Percentiles rank a stretch among this genome's conserved stretches.
Conservation (phyloP, 192 early-diverging fungal species). For the Podila clonocystis region DNA sequence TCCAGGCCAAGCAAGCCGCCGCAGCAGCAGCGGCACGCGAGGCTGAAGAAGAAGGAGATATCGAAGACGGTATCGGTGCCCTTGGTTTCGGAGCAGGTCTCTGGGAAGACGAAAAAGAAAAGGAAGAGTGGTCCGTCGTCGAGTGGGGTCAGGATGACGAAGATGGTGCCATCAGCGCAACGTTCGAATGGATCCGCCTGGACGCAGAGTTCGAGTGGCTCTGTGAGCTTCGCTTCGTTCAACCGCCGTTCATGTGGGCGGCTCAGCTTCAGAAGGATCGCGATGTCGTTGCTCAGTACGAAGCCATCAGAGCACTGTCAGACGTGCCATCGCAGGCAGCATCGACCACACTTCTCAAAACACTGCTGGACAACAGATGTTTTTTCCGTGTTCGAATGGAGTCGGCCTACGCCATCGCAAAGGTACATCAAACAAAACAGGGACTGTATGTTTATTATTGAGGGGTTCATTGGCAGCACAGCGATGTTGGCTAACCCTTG, state of each 20-base stretch:
- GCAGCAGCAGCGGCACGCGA: conserved; percentile 71
- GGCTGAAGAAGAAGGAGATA: conserved; percentile 72
- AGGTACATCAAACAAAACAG: conserved; percentile 15
- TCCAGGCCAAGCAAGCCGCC: conserved; percentile 76
- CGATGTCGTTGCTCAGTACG: conserved; percentile 92
- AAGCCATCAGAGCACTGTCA: conserved; percentile 57
- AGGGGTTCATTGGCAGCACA: not conserved
- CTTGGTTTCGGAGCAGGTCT: conserved; percentile 59
- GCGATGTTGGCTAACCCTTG: not conserved
- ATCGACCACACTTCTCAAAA: conserved; percentile 78
- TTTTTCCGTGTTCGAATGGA: conserved; percentile 91
- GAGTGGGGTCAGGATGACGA: conserved; percentile 88
- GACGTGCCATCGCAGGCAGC: conserved; percentile 68
- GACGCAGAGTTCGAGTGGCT: conserved; percentile 97
- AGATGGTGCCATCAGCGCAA: conserved; percentile 59
- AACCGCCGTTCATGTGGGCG: conserved; percentile 96
- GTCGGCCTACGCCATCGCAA: conserved; percentile 76
- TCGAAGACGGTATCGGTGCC: conserved; percentile 69
- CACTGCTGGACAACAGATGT: conserved; percentile 79
- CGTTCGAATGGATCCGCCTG: conserved; percentile 97
- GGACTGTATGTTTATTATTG: not conserved
- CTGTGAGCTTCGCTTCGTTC: conserved; percentile 84
- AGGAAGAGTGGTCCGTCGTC: conserved; percentile 76
- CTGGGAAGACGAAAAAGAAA: conserved; percentile 68
- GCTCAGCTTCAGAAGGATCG: conserved; percentile 89